A percentile compares a stretch with the other conserved stretches of the same genome.
phyloP scores from a whole-genome alignment of 2,329 filamentous ascomycete species.

The Metarhizium guizhouense region DNA sequence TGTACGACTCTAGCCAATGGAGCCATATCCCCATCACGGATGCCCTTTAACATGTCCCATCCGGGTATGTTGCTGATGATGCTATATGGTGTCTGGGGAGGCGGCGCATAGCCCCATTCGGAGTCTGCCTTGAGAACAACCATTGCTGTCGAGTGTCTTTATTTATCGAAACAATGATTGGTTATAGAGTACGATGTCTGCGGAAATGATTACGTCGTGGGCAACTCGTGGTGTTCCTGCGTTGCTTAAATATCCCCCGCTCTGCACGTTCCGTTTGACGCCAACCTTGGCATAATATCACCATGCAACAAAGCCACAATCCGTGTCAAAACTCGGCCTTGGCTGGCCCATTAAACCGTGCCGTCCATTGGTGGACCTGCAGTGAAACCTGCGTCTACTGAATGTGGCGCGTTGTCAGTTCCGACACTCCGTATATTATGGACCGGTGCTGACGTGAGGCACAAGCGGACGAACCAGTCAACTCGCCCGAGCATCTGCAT shows the following conservation, averaged over 20 bases:
- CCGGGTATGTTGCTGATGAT: slow-evolving; percentile 36
- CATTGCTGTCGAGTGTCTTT: slow-evolving; percentile 16
- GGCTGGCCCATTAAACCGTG: too few species aligned
- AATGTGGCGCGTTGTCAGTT: background rate
- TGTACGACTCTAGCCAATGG: slow-evolving; percentile 27
- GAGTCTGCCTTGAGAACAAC: slow-evolving; percentile 28
- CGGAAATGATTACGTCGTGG: too few species aligned
- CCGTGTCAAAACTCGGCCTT: too few species aligned
- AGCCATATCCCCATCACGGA: slow-evolving; percentile 32
- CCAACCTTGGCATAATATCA: too few species aligned
- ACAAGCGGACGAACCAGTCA: too few species aligned
- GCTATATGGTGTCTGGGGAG: slow-evolving; percentile 36
- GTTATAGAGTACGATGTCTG: too few species aligned
- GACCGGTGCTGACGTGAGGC: background rate
- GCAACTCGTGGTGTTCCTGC: too few species aligned
- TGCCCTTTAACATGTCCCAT: slow-evolving; percentile 29
- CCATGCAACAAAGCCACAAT: too few species aligned
- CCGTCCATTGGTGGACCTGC: background rate
- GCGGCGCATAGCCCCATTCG: slow-evolving; percentile 34
- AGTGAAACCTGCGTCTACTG: background rate
- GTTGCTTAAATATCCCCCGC: too few species aligned
- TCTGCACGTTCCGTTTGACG: too few species aligned
- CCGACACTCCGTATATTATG: background rate
- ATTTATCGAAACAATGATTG: too few species aligned
- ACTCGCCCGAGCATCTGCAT: too few species aligned